Evolutionary conservation across 2,329 filamentous ascomycete genomes (phyloP).

Genomic region (Pestalotiopsis sp.): DNA sequence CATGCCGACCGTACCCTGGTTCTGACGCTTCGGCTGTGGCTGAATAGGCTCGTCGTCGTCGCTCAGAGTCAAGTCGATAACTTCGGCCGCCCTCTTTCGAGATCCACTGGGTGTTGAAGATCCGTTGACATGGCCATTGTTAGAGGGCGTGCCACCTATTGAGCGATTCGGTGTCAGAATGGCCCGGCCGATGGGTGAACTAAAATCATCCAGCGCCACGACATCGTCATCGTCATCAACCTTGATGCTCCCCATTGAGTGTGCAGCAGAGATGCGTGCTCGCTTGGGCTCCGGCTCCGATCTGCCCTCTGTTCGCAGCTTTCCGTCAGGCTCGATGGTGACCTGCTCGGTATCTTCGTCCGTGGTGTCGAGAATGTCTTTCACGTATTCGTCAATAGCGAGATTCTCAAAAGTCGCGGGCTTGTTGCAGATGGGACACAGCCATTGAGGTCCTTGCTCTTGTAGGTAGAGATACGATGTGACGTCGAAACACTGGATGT

Average conservation of each 20-base stretch:
- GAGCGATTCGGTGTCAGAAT: conserved; percentile 39
- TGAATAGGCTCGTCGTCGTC: conserved; percentile 47
- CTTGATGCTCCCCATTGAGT: conserved; percentile 27
- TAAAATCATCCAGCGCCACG: conserved; percentile 48
- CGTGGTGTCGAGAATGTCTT: conserved; percentile 81
- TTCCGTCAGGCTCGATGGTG: conserved; percentile 83
- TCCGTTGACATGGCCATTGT: conserved; percentile 1
- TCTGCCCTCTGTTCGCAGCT: conserved; percentile 60
- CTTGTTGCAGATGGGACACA: conserved; percentile 93
- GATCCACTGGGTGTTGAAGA: conserved; percentile 33
- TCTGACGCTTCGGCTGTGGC: conserved; percentile 48
- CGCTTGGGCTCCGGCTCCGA: conserved; percentile 33
- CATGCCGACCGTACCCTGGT: conserved; percentile 11
- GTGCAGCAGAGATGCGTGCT: conserved; percentile 22
- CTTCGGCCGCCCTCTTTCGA: conserved; percentile 39
- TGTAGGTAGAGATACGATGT: conserved; percentile 90
- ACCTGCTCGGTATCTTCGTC: conserved; percentile 76
- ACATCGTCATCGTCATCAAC: conserved; percentile 53
- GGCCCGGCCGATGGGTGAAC: conserved; percentile 33
- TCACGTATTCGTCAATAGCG: conserved; percentile 86
- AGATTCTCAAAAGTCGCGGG: conserved; percentile 78
- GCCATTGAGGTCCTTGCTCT: conserved; percentile 95
- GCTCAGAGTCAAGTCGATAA: conserved; percentile 60
- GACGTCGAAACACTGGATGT: conserved; percentile 95
- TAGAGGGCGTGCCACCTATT: conserved; percentile 21